These are phyloP conservation scores for Aspergillus diversus DNA, from an alignment of 495 filamentous ascomycete species.

Conservation along the genomic window DNA sequence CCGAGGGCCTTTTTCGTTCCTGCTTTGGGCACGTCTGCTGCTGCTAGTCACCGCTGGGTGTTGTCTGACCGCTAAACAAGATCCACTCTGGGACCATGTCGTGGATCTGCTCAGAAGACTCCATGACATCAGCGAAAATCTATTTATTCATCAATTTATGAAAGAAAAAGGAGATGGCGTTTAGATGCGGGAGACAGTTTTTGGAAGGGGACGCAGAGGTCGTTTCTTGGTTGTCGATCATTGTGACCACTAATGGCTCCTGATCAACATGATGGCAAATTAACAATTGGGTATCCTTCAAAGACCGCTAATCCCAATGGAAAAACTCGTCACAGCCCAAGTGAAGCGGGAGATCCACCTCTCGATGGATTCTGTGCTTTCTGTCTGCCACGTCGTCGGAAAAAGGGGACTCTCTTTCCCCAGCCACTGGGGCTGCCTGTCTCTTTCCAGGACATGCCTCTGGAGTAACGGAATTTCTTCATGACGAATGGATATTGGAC, in stretches of 20 bases:
- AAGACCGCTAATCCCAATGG: not conserved
- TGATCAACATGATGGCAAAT: slow-evolving; percentile 1
- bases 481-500: slow-evolving; percentile 11
- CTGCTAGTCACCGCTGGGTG: slow-evolving; percentile 31
- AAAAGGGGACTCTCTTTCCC: slow-evolving; percentile 19
- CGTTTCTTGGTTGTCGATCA: slow-evolving; percentile 2
- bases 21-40: slow-evolving; percentile 37
- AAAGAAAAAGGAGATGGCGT: slow-evolving; percentile 4
- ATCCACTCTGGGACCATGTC: slow-evolving; percentile 21
- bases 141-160: not conserved
- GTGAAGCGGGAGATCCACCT: slow-evolving; percentile 29
- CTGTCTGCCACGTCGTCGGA: slow-evolving; percentile 31
- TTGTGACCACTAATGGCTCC: slow-evolving; percentile 2
- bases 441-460: slow-evolving; percentile 2
- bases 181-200: slow-evolving; percentile 14
- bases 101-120: slow-evolving; percentile 15
- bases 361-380: slow-evolving; percentile 19
- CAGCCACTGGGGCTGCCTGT: slow-evolving; percentile 23
- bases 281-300: slow-evolving; percentile 7
- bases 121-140: slow-evolving; percentile 1
- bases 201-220: not conserved
- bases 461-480: slow-evolving; percentile 2
- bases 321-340: slow-evolving; percentile 10
- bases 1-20: slow-evolving; percentile 26
- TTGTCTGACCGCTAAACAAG: slow-evolving; percentile 33